Percentiles rank a stretch among this genome's conserved stretches.
Conservation (phyloP, 306 rosid genomes). For the Adenanthera pavonina region DNA sequence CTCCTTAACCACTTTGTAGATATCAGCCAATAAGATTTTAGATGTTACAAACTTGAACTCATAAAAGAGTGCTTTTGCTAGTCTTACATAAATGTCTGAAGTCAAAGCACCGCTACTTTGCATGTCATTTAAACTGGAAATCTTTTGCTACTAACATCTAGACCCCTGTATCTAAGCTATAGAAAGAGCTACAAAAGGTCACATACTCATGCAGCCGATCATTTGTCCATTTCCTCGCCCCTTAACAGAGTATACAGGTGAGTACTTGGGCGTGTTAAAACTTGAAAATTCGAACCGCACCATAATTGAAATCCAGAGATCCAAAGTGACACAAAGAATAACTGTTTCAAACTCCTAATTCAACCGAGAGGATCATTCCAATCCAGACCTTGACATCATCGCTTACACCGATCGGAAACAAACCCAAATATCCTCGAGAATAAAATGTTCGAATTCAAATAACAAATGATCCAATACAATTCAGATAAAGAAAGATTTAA, state of each 20-base stretch:
- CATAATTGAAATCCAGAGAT: background rate
- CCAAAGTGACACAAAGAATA: background rate
- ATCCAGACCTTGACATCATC: constrained; percentile 19
- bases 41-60: background rate
- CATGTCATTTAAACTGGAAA: background rate
- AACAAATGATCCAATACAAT: constrained; percentile 38
- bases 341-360: background rate
- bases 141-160: background rate
- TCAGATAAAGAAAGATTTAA: constrained; percentile 13
- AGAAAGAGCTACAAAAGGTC: background rate
- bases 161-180: background rate
- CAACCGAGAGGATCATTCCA: constrained; percentile 2
- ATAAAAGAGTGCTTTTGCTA: background rate
- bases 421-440: constrained; percentile 1
- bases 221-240: background rate
- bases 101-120: constrained; percentile 18
- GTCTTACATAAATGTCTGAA: background rate
- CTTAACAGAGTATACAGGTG: background rate
- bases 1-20: background rate
- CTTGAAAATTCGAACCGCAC: background rate
- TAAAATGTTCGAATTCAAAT: constrained; percentile 32
- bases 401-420: constrained; percentile 1
- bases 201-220: background rate
- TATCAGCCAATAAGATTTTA: constrained; percentile 21
- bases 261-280: background rate